phyloP scores from a whole-genome alignment of 23 red algal genomes.

The Gracilaria vermiculophylla region DNA sequence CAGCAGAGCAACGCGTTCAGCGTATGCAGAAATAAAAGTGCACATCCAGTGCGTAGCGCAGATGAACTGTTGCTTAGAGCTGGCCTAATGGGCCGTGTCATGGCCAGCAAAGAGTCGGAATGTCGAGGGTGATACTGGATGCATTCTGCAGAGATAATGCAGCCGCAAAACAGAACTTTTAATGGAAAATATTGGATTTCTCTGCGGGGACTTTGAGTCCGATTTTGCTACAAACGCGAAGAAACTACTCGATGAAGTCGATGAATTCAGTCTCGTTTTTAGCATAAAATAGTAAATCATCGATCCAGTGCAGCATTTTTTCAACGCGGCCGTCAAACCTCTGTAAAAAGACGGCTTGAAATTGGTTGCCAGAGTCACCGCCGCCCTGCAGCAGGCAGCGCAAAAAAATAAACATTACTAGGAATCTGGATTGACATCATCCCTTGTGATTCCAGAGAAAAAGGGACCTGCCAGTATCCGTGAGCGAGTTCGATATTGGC shows the following conservation, averaged over 20 bases:
- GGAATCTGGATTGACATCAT: constrained; percentile 12
- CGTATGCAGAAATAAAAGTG: background rate
- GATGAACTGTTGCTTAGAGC: constrained; percentile 26
- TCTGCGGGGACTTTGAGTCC: background rate
- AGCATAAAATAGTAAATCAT: constrained; percentile 44
- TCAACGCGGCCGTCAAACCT: background rate
- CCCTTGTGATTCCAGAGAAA: constrained; percentile 17
- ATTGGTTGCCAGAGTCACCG: constrained; percentile 7
- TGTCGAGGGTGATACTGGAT: background rate
- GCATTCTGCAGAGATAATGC: background rate
- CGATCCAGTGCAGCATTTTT: constrained; percentile 13
- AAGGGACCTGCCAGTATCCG: too few species aligned
- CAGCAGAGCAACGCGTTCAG: background rate
- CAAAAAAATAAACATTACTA: constrained; percentile 2
- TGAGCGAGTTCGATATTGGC: too few species aligned
- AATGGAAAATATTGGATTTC: background rate
- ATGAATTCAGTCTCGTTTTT: background rate
- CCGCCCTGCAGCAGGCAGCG: constrained; percentile 1
- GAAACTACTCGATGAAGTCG: background rate
- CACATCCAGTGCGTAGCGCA: constrained; percentile 26
- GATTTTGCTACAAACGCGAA: background rate
- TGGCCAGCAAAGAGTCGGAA: background rate
- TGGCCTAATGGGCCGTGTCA: background rate
- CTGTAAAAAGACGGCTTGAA: background rate
- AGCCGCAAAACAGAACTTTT: background rate